Conservation (phyloP, 1,139 yeast genomes). For the Kodamaea plutei region DNA sequence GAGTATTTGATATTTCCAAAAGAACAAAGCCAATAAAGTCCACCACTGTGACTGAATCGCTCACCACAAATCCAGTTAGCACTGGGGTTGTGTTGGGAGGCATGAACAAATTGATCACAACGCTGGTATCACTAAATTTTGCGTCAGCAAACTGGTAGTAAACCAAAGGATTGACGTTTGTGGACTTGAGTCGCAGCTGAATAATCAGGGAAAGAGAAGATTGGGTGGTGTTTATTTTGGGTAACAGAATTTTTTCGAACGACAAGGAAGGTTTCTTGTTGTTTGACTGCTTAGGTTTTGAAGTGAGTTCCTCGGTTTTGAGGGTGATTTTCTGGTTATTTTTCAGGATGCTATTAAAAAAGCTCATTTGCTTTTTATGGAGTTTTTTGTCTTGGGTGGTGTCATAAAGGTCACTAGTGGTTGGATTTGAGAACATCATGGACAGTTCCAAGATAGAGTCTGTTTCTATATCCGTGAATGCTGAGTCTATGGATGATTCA, state of each 20-base stretch:
- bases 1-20: constrained; percentile 24
- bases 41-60: constrained; percentile 47
- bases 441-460: constrained; percentile 37
- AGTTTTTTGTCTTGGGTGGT: constrained; percentile 14
- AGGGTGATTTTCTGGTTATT: background rate
- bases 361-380: constrained; percentile 16
- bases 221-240: background rate
- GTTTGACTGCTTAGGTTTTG: constrained; percentile 1
- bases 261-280: constrained; percentile 12
- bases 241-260: constrained; percentile 24
- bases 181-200: constrained; percentile 30
- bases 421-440: constrained; percentile 16
- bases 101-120: constrained; percentile 33
- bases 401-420: constrained; percentile 11
- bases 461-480: constrained; percentile 43
- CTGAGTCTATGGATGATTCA: constrained; percentile 36
- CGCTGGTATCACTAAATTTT: constrained; percentile 12
- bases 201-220: constrained; percentile 30
- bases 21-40: constrained; percentile 65
- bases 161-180: constrained; percentile 46
- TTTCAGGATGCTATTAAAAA: constrained; percentile 14
- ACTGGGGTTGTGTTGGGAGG: constrained; percentile 35
- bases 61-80: constrained; percentile 31
- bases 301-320: background rate
- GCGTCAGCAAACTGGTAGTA: constrained; percentile 49